Conservation (phyloP, 2,329 filamentous ascomycete species). For the Colletotrichum zoysiae region DNA sequence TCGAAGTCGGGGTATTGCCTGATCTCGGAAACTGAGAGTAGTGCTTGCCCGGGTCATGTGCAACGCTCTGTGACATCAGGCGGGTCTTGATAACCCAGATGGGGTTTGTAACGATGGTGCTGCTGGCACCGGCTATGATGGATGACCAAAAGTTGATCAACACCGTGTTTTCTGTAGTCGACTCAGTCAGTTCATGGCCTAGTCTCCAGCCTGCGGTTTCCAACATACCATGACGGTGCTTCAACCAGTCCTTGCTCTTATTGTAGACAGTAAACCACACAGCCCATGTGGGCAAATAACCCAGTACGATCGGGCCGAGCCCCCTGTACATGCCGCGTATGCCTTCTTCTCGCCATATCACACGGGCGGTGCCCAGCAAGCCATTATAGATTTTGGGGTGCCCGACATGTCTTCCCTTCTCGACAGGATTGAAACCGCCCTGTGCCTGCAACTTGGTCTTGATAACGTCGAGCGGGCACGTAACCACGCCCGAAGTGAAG, state of each 20-base stretch:
- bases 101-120: slow-evolving; percentile 93
- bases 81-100: slow-evolving; percentile 99
- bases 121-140: slow-evolving; percentile 89
- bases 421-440: slow-evolving; percentile 77
- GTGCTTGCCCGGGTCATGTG: slow-evolving; percentile 60
- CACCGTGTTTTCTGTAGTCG: slow-evolving; percentile 75
- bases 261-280: slow-evolving; percentile 99
- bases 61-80: slow-evolving; percentile 90
- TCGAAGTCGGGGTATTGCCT: slow-evolving; percentile 66
- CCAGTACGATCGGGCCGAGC: slow-evolving; percentile 92
- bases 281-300: slow-evolving; percentile 97
- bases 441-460: slow-evolving; percentile 98
- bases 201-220: slow-evolving; percentile 42
- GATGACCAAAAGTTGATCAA: slow-evolving; percentile 90
- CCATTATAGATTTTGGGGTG: slow-evolving; percentile 81
- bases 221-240: slow-evolving; percentile 70
- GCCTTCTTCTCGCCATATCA: slow-evolving; percentile 91
- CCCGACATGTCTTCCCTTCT: slow-evolving; percentile 61
- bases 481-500: slow-evolving; percentile 93
- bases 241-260: slow-evolving; percentile 81
- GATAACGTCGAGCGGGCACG: slow-evolving; percentile 97
- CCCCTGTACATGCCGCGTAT: slow-evolving; percentile 92
- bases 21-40: slow-evolving; percentile 62
- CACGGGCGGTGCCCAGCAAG: slow-evolving; percentile 84
- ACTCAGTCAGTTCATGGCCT: slow-evolving; percentile 38